Conservation (phyloP, 2,329 filamentous ascomycete genomes). For the Didymellaceae sp. region DNA sequence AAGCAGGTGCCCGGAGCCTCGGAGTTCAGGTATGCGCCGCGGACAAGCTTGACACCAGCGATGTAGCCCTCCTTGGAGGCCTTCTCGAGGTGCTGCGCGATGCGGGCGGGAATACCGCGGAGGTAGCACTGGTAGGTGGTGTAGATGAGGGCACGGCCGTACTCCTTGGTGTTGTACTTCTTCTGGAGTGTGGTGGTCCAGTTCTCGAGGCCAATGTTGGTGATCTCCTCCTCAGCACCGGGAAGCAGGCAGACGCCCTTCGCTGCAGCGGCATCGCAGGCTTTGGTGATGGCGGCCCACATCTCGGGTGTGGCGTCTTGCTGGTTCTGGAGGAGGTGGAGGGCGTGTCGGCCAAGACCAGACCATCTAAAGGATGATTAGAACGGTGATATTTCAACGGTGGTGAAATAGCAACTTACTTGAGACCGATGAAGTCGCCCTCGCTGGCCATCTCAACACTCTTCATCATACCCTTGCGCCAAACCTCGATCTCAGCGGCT, state of each 20-base stretch:
- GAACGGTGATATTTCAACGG: neutral
- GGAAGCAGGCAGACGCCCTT: slow-evolving; percentile 78
- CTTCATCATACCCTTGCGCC: slow-evolving; percentile 76
- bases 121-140: slow-evolving; percentile 67
- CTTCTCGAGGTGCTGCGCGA: slow-evolving; percentile 55
- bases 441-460: slow-evolving; percentile 65
- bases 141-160: slow-evolving; percentile 73
- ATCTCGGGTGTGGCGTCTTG: slow-evolving; percentile 69
- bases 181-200: slow-evolving; percentile 81
- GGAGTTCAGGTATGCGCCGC: slow-evolving; percentile 62
- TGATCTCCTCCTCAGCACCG: slow-evolving; percentile 81
- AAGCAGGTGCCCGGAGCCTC: slow-evolving; percentile 61
- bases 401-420: slow-evolving; percentile 43
- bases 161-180: slow-evolving; percentile 68
- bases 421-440: slow-evolving; percentile 63
- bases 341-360: slow-evolving; percentile 77
- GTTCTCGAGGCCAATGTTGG: slow-evolving; percentile 80
- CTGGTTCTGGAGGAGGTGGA: slow-evolving; percentile 69
- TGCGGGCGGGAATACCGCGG: slow-evolving; percentile 52
- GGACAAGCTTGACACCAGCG: slow-evolving; percentile 63
- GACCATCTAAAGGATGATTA: slow-evolving; percentile 65
- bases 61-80: slow-evolving; percentile 58
- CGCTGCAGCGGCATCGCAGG: slow-evolving; percentile 74
- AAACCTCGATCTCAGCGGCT: slow-evolving; percentile 69
- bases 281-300: slow-evolving; percentile 71